Conservation (phyloP, 352 stramenopile species). For the Globisporangium heterothallicum region DNA sequence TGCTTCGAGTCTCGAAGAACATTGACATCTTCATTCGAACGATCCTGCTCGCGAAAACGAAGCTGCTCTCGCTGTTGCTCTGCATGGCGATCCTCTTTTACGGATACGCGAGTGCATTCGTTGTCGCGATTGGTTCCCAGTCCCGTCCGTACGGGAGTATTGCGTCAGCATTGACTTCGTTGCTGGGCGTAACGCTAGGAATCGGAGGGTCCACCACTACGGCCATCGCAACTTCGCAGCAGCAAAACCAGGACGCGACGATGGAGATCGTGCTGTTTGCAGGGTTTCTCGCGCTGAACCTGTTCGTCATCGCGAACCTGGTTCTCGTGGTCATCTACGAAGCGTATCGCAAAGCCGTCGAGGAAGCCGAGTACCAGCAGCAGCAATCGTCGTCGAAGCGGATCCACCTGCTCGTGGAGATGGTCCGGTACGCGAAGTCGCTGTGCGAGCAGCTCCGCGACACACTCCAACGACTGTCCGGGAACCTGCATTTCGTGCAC, state of each 20-base stretch:
- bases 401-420: constrained; percentile 23
- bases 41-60: constrained; percentile 19
- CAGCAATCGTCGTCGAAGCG: constrained; percentile 14
- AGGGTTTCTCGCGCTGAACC: constrained; percentile 37
- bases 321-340: constrained; percentile 45
- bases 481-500: neutral
- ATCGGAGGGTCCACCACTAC: constrained; percentile 7
- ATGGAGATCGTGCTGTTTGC: constrained; percentile 28
- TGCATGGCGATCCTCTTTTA: constrained; percentile 30
- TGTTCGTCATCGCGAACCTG: constrained; percentile 38
- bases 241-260: constrained; percentile 15
- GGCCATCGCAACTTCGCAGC: constrained; percentile 3
- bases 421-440: constrained; percentile 13
- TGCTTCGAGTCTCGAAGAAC: constrained; percentile 30
- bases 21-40: constrained; percentile 40
- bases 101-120: constrained; percentile 41
- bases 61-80: constrained; percentile 31
- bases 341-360: constrained; percentile 24
- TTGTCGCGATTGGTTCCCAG: constrained; percentile 30
- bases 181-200: constrained; percentile 33
- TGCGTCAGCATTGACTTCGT: constrained; percentile 21
- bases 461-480: neutral
- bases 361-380: constrained; percentile 20
- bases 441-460: constrained; percentile 3
- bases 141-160: constrained; percentile 32